Evolutionary conservation across 805 yeast species (phyloP).

Genomic region (Kodamaea kaohsiungensis): DNA sequence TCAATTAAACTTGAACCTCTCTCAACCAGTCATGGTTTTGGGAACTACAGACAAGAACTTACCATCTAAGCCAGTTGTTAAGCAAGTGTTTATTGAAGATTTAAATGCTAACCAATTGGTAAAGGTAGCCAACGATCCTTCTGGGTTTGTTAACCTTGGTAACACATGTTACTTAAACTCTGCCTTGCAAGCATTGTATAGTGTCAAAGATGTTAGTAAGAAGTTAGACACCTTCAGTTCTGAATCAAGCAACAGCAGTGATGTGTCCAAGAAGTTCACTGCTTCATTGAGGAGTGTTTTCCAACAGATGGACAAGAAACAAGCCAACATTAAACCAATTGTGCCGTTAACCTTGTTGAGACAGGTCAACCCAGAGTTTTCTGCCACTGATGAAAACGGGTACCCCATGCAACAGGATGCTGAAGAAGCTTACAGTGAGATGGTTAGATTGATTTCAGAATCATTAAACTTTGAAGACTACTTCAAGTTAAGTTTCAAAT

Average conservation of each 20-base stretch:
- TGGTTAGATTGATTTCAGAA: constrained; percentile 53
- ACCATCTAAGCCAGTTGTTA: constrained; percentile 51
- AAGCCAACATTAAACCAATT: constrained; percentile 61
- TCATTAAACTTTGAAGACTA: constrained; percentile 54
- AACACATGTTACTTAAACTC: constrained; percentile 83
- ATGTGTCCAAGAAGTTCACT: constrained; percentile 14
- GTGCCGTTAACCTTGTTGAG: constrained; percentile 67
- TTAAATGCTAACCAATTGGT: constrained; percentile 47
- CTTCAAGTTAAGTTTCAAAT: constrained; percentile 66
- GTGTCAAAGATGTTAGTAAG: constrained; percentile 43
- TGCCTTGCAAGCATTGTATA: constrained; percentile 58
- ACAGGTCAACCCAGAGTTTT: constrained; percentile 80
- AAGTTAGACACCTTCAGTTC: constrained; percentile 17
- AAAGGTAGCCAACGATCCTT: constrained; percentile 49
- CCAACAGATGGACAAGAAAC: constrained; percentile 45
- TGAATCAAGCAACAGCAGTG: constrained; percentile 21
- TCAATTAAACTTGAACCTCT: constrained; percentile 57
- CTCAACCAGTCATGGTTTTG: constrained; percentile 78
- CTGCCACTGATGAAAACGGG: constrained; percentile 71
- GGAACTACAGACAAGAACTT: constrained; percentile 82
- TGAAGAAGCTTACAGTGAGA: constrained; percentile 89
- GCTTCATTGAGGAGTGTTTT: constrained; percentile 46
- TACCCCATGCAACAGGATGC: constrained; percentile 95
- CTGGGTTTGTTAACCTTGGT: constrained; percentile 70
- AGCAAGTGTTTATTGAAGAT: constrained; percentile 69